Evolutionary conservation across 805 yeast genomes (phyloP).

Genomic region (Myxozyma geophila): DNA sequence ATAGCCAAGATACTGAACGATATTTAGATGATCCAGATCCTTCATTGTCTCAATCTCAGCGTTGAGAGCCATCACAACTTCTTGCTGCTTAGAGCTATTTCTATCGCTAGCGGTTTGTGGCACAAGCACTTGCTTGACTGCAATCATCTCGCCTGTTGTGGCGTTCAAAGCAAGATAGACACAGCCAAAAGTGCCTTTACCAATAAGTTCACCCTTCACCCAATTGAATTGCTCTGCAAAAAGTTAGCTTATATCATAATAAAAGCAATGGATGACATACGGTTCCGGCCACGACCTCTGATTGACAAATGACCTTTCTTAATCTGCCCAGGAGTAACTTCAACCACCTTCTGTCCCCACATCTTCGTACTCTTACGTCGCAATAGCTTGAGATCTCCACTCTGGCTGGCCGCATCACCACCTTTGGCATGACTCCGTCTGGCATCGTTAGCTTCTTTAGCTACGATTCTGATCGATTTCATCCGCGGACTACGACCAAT

Average conservation of each 20-base stretch:
- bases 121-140: conserved; percentile 90
- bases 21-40: conserved; percentile 89
- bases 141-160: conserved; percentile 98
- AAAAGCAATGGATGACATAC: conserved; percentile 53
- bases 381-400: conserved; percentile 47
- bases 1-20: conserved; percentile 94
- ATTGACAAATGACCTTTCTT: conserved; percentile 27
- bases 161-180: conserved; percentile 91
- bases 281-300: conserved; percentile 57
- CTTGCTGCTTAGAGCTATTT: conserved; percentile 48
- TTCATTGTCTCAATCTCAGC: conserved; percentile 93
- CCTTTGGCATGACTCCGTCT: conserved; percentile 49
- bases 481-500: conserved; percentile 56
- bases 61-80: conserved; percentile 77
- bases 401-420: conserved; percentile 1
- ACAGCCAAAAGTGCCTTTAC: conserved; percentile 94
- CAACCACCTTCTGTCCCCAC: conserved; percentile 96
- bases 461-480: conserved; percentile 92
- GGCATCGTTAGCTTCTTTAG: conserved; percentile 81
- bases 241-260: background rate
- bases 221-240: conserved; percentile 88
- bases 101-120: conserved; percentile 50
- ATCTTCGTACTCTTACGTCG: conserved; percentile 86
- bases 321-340: conserved; percentile 68
- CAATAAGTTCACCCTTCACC: conserved; percentile 96